phyloP scores from a whole-genome alignment of 441 rosid genomes.

The Erodium moschatum region DNA sequence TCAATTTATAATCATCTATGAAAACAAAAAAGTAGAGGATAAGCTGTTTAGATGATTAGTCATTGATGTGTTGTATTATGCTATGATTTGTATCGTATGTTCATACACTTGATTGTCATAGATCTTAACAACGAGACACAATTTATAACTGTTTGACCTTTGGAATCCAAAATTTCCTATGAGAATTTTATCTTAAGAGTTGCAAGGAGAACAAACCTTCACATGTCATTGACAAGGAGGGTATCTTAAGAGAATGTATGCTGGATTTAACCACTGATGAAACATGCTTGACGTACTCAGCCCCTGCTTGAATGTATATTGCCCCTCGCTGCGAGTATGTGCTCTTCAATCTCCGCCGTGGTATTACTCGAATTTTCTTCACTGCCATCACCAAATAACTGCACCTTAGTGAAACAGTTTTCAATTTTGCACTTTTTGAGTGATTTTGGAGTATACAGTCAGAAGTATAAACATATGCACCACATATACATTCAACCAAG shows the following conservation, averaged over 20 bases:
- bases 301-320: conserved; percentile 63
- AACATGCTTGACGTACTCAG: conserved; percentile 65
- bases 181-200: too few relatives aligned
- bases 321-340: conserved; percentile 65
- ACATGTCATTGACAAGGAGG: conserved; percentile 50
- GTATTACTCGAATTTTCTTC: conserved; percentile 63
- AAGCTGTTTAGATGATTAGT: too few relatives aligned
- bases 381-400: conserved; percentile 41
- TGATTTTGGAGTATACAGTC: neutral
- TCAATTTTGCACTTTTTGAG: neutral
- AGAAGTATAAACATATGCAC: neutral
- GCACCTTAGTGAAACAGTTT: conserved; percentile 14
- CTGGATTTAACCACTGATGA: conserved; percentile 76
- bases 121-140: too few relatives aligned
- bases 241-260: conserved; percentile 59
- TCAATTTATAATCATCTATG: conserved; percentile 7
- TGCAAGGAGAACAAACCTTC: conserved; percentile 49
- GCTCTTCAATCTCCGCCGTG: conserved; percentile 62
- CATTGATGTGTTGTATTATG: too few relatives aligned
- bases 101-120: too few relatives aligned
- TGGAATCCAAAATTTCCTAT: neutral
- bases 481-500: neutral
- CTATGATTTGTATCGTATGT: too few relatives aligned
- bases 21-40: neutral
- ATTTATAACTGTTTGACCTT: too few relatives aligned